Conservation (phyloP, 371 early-diverging fungal species). For the Mucor lusitanicus region DNA sequence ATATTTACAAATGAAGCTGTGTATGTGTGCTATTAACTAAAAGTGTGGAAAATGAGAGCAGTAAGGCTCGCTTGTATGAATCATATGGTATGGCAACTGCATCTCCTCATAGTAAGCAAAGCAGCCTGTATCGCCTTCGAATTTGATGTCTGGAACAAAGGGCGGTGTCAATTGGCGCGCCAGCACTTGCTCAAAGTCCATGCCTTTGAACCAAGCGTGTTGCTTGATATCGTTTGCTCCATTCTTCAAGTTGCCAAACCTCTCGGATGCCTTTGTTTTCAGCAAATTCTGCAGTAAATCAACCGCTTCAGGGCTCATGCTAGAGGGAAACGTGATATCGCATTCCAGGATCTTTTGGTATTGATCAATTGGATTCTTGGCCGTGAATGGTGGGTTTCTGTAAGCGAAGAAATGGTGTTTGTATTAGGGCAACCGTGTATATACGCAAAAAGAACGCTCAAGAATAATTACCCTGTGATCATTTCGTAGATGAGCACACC, state of each 20-base stretch:
- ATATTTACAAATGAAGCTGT: background rate
- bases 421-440: background rate
- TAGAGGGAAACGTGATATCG: constrained; percentile 73
- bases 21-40: constrained; percentile 4
- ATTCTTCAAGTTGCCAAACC: constrained; percentile 73
- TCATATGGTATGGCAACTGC: constrained; percentile 52
- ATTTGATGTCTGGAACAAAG: constrained; percentile 53
- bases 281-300: constrained; percentile 86
- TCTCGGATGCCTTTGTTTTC: constrained; percentile 79
- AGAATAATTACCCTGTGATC: constrained; percentile 64
- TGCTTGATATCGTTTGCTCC: constrained; percentile 66
- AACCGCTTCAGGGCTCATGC: constrained; percentile 80
- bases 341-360: constrained; percentile 91
- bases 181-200: constrained; percentile 66
- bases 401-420: constrained; percentile 47
- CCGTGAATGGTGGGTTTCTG: constrained; percentile 82
- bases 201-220: constrained; percentile 73
- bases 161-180: constrained; percentile 65
- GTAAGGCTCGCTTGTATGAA: constrained; percentile 23
- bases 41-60: constrained; percentile 37
- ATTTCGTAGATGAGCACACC: constrained; percentile 94
- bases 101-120: constrained; percentile 91
- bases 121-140: constrained; percentile 76
- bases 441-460: background rate
- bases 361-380: constrained; percentile 87